phyloP scores from a whole-genome alignment of 192 early-diverging fungal species.

The Coemansia sp. region DNA sequence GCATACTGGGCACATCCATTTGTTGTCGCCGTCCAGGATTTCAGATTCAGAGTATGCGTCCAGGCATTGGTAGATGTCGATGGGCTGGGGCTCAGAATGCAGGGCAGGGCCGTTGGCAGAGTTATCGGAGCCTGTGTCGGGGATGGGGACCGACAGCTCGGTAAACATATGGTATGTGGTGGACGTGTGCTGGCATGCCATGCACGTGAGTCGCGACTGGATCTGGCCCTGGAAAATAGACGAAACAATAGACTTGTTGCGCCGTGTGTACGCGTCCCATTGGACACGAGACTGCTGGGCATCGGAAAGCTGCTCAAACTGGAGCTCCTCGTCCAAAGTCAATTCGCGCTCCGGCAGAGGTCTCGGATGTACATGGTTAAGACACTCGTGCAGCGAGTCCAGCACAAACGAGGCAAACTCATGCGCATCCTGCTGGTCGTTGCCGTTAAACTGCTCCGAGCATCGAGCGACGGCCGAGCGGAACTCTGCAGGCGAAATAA shows the following conservation, averaged over 20 bases:
- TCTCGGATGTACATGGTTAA: constrained; percentile 66
- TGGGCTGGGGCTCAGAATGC: constrained; percentile 3
- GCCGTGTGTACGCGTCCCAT: constrained; percentile 72
- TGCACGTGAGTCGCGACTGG: constrained; percentile 48
- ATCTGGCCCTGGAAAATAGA: constrained; percentile 82
- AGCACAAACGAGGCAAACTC: constrained; percentile 91
- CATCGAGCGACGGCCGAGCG: constrained; percentile 71
- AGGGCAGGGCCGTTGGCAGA: too few relatives aligned
- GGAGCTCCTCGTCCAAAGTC: constrained; percentile 52
- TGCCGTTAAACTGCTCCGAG: constrained; percentile 80
- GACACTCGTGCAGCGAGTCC: constrained; percentile 88
- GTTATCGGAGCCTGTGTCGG: constrained; percentile 15
- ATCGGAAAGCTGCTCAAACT: constrained; percentile 72
- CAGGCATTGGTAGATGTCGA: constrained; percentile 77
- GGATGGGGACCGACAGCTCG: constrained; percentile 89
- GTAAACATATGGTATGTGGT: constrained; percentile 88
- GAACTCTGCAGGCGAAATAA: constrained; percentile 78
- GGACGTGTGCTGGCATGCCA: constrained; percentile 40
- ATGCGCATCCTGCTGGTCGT: constrained; percentile 96
- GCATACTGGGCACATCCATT: constrained; percentile 88
- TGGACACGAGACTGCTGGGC: constrained; percentile 59
- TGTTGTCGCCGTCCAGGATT: constrained; percentile 85
- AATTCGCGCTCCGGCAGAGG: constrained; percentile 47
- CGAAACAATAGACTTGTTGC: constrained; percentile 83
- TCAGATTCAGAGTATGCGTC: constrained; percentile 83